Conservation (phyloP, 2,329 filamentous ascomycete genomes). For the Chaetomiaceae sp. region DNA sequence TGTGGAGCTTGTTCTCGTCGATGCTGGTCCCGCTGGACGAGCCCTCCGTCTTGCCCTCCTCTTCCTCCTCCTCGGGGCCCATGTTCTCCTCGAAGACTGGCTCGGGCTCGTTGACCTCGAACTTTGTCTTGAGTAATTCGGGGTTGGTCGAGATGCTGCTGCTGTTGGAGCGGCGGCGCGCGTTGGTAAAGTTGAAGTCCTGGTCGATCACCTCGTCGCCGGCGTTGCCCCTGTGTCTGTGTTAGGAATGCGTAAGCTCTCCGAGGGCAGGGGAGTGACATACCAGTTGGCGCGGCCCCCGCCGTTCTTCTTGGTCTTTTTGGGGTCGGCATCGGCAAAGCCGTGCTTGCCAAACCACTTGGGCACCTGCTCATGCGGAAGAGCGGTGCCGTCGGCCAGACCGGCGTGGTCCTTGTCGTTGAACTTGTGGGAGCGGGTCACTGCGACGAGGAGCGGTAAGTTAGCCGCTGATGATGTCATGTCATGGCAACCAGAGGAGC, state of each 20-base stretch:
- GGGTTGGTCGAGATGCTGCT: conserved; percentile 67
- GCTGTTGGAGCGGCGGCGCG: conserved; percentile 89
- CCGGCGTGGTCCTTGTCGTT: conserved; percentile 88
- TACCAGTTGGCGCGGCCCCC: conserved; percentile 93
- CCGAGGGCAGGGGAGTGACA: conserved; percentile 35
- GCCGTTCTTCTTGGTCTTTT: conserved; percentile 96
- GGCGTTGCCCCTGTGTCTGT: conserved; percentile 65
- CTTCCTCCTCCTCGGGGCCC: conserved; percentile 58
- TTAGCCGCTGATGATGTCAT: conserved; percentile 19
- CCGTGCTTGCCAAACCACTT: conserved; percentile 92
- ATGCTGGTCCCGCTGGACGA: conserved; percentile 56
- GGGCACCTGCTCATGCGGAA: conserved; percentile 69
- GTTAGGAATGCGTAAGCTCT: not conserved
- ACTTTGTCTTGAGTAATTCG: conserved; percentile 90
- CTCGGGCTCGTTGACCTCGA: conserved; percentile 83
- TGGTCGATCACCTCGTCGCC: conserved; percentile 83
- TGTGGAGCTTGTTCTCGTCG: conserved; percentile 45
- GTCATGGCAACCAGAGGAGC: not conserved
- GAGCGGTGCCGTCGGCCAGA: conserved; percentile 67
- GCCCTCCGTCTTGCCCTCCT: conserved; percentile 54
- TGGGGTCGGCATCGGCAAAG: conserved; percentile 74
- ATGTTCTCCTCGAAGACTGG: conserved; percentile 87
- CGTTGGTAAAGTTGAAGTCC: conserved; percentile 76
- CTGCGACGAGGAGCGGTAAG: conserved; percentile 42
- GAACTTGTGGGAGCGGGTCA: conserved; percentile 97